Percentiles rank a stretch among this genome's conserved stretches.
Evolutionary conservation across 768 basidiomycete genomes (phyloP).

Genomic region (Rhizopogon roseolus): DNA sequence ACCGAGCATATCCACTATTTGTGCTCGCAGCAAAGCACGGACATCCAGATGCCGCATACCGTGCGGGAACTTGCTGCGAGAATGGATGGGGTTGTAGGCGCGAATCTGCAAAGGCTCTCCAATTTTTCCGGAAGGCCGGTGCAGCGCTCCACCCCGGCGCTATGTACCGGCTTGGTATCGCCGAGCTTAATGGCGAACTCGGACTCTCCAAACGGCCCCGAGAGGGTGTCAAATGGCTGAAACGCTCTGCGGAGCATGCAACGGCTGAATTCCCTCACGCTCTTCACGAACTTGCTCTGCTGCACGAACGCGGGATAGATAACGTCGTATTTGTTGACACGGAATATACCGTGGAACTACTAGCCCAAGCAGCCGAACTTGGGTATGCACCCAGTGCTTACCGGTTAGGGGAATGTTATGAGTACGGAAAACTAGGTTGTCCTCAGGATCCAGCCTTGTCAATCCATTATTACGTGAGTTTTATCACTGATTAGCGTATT

Average conservation of each 20-base stretch:
- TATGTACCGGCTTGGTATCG: conserved; percentile 94
- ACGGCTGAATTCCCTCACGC: conserved; percentile 97
- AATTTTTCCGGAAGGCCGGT: conserved; percentile 91
- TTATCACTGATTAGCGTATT: not conserved
- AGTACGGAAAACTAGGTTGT: conserved; percentile 98
- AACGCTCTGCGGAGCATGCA: conserved; percentile 90
- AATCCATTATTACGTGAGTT: conserved; percentile 97
- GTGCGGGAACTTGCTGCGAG: conserved; percentile 96
- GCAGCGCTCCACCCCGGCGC: conserved; percentile 90
- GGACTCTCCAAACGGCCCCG: conserved; percentile 81
- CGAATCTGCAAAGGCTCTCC: conserved; percentile 86
- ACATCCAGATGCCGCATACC: conserved; percentile 92
- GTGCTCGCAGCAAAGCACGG: conserved; percentile 96
- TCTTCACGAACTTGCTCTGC: conserved; percentile 86
- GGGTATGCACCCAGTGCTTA: conserved; percentile 96
- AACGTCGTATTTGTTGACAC: conserved; percentile 96
- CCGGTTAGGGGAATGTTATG: conserved; percentile 95
- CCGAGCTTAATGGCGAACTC: conserved; percentile 94
- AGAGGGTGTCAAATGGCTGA: conserved; percentile 98
- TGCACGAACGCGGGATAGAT: conserved; percentile 97
- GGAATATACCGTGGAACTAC: conserved; percentile 90
- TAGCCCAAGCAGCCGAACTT: conserved; percentile 93
- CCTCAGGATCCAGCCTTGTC: conserved; percentile 95
- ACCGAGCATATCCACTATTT: conserved; percentile 94
- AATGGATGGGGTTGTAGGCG: conserved; percentile 97